Base-by-base conservation (phyloP, 176 grass and related monocot species). In the Panicum miliaceum region DNA sequence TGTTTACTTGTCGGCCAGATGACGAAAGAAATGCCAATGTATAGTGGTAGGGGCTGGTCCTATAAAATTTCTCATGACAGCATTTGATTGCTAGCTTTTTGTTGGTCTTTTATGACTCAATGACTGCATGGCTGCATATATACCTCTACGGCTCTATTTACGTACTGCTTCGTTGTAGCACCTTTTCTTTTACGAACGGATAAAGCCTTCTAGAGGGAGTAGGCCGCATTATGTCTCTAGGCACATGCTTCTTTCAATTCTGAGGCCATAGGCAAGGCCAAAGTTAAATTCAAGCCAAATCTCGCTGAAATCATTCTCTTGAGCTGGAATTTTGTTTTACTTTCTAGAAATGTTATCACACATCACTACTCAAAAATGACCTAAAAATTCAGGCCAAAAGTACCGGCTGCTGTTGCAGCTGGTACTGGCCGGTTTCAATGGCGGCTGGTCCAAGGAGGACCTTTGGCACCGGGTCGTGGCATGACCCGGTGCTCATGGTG, bases 1-100 rank as follows among this genome's bases (percentile, higher is more conserved):
- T 86, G 88, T 86, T 79, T 86, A 90, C 73, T 16, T 79, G 73
- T 86, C 88, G 71, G 66, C 2, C 65, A 67, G 60, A 72, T 90
- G 84, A 90, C 79, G 79, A 63, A 73, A 27, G 71, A 34, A 79
- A 41, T 73, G 79, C 47, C 12, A 79, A 20, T 46, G 76, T 67
- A 90, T 81, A 90, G 84, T 73, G 57, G 26, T 73, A 82, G 80
- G 67, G 38, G 73, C 45, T 77, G 64, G 57, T 59, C 76, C 54
- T 71, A 61, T 66, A 42, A 79, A 48, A 61, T 59, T 76, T 45
- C 35, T 61, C 40, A 79, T 42, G 67, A 52, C 60, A 73, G 62
- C 73, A 53, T 86, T 90, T 90, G 77, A 75, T 87, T 80, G 50
- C 65, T 79, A 82, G 51, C 82, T 81, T 54, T 73, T 43, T 67